Evolutionary conservation across 306 rosid species (phyloP), one percentile per base, ranked within the genome.

Genomic region (Spatholobus suberectus): DNA sequence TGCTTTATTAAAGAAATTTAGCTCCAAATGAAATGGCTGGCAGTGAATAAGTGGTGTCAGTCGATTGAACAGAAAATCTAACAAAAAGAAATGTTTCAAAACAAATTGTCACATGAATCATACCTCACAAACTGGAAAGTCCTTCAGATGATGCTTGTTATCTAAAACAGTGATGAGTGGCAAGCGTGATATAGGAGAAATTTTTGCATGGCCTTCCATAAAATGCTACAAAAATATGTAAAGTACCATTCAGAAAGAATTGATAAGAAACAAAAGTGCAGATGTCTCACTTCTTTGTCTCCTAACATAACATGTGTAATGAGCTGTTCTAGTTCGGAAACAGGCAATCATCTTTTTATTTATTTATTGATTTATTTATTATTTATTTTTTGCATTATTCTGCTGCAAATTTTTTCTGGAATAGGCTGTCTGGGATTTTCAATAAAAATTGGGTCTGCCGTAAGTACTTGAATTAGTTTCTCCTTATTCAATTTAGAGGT

Each of bases 181-280:
- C 85, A 95, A 80, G 83, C 97, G 94, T 82, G 98, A 95, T 82
- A 95, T 93, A 41, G 98, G 98, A 83, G 94, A 83, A 81, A 82
- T 90, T 89, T 88, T 91, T n/a, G 97, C 90, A 86, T 91, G 95
- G 71, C 97, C 97, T 88, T 95, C 98, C 98, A 95, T 95, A 81
- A 95, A 95, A 88, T 95, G 98, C 98, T 95, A 85, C 78, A 91
- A 70, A 70, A 84, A 73, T 34, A 81, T 59, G 77, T 47, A 82
- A 63, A 80, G 38, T 49, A 21, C 34, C 57, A 49, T 1, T 62
- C 20, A 81, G 74, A 73, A 73, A 62, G 23, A 81, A 17, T 11
- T 62, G 57, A 77, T 18, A 40, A 3, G 63, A 47, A 65, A 5
- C 72, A 81, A 73, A 47, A 62, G 12, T 37, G 32, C 20, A 46